Evolutionary conservation across 139 green algal genomes (phyloP).

Genomic region (Micractinium sp.): DNA sequence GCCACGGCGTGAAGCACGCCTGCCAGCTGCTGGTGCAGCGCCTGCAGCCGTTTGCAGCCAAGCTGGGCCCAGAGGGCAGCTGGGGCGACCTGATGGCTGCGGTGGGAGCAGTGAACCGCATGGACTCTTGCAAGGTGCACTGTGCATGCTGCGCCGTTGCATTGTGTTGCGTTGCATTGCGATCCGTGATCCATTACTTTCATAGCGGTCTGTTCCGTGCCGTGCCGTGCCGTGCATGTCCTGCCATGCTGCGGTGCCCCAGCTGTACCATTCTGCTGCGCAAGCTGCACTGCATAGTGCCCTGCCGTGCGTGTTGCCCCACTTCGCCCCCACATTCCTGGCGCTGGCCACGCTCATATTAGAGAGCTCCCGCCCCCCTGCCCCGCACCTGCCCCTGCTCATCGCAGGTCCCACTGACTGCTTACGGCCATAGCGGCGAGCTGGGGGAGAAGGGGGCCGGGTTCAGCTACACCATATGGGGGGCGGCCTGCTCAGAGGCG

Average conservation of each 20-base stretch:
- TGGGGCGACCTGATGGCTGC: slow-evolving; percentile 14
- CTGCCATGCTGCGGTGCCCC: neutral
- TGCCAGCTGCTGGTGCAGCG: neutral
- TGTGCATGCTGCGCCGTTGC: neutral
- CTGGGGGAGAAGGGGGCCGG: neutral
- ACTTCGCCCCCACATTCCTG: too few species aligned
- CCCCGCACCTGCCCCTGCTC: neutral
- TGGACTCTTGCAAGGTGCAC: neutral
- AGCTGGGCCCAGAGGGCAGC: neutral
- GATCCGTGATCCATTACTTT: too few species aligned
- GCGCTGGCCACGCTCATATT: too few species aligned
- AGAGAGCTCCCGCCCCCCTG: too few species aligned
- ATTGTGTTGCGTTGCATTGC: too few species aligned
- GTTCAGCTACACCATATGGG: slow-evolving; percentile 64
- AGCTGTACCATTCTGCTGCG: too few species aligned
- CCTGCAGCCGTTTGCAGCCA: neutral
- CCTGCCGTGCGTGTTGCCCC: too few species aligned
- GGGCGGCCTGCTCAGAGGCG: slow-evolving; percentile 72
- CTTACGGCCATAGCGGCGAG: neutral
- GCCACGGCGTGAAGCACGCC: neutral
- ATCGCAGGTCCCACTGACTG: neutral
- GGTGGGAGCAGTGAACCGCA: neutral
- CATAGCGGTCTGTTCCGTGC: too few species aligned
- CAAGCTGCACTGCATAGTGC: neutral
- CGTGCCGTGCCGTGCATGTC: too few species aligned